These are phyloP conservation scores for Zhuliangozyma blackwelliae DNA, from an alignment of 1,139 yeast genomes.

Conservation along the genomic window DNA sequence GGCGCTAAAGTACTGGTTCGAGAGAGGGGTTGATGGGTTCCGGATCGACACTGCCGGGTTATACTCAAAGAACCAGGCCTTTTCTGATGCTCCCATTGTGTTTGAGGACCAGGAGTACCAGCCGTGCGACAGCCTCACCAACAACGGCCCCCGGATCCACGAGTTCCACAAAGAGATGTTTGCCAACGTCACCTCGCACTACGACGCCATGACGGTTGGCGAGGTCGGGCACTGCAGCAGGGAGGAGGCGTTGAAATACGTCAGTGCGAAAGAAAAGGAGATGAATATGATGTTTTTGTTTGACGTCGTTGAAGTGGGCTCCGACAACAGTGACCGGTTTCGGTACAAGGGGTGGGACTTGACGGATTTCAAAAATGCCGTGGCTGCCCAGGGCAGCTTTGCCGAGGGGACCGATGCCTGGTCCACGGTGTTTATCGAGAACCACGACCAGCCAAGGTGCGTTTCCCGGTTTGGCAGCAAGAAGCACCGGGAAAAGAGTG, in stretches of 20 bases:
- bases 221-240: constrained; percentile 45
- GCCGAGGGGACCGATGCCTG: constrained; percentile 53
- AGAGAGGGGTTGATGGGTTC: constrained; percentile 56
- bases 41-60: constrained; percentile 53
- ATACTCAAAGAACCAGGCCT: constrained; percentile 46
- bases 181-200: constrained; percentile 38
- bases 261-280: constrained; percentile 46
- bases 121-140: constrained; percentile 26
- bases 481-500: constrained; percentile 33
- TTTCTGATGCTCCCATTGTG: constrained; percentile 47
- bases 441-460: constrained; percentile 57
- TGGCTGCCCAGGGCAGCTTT: constrained; percentile 31
- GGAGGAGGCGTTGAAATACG: constrained; percentile 43
- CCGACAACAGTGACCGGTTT: constrained; percentile 30
- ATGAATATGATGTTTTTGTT: constrained; percentile 51
- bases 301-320: constrained; percentile 44
- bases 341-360: constrained; percentile 29
- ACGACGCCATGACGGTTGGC: constrained; percentile 56
- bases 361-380: constrained; percentile 40
- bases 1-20: constrained; percentile 52
- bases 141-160: constrained; percentile 52
- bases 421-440: constrained; percentile 54
- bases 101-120: constrained; percentile 40
- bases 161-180: constrained; percentile 55
- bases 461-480: constrained; percentile 50